Percentiles rank a stretch among this genome's conserved stretches.
phyloP scores from a whole-genome alignment of 768 basidiomycete genomes.

The Glaciozyma antarctica region DNA sequence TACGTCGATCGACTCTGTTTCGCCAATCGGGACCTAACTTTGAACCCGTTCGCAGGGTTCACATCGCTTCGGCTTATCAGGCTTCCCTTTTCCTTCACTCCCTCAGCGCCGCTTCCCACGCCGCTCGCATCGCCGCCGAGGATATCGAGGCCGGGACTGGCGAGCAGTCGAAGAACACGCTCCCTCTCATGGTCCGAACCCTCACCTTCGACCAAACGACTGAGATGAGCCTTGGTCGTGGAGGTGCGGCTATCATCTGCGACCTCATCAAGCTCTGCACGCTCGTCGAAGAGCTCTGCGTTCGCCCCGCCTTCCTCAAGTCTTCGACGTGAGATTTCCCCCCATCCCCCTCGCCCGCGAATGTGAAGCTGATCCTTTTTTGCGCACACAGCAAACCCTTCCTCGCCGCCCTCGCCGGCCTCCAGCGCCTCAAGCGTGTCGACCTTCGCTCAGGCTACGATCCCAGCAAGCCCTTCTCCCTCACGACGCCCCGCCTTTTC shows the following conservation, averaged over 20 bases:
- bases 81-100: conserved; percentile 18
- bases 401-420: conserved; percentile 8
- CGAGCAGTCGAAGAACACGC: conserved; percentile 8
- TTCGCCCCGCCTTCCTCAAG: conserved; percentile 12
- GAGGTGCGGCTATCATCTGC: conserved; percentile 16
- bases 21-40: too few relatives aligned
- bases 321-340: conserved; percentile 17
- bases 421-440: conserved; percentile 8
- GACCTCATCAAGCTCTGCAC: conserved; percentile 3
- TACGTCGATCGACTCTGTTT: too few relatives aligned
- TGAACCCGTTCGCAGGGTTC: not conserved
- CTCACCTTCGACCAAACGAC: not conserved
- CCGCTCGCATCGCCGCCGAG: conserved; percentile 9
- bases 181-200: not conserved
- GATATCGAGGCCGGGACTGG: not conserved
- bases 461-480: conserved; percentile 2
- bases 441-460: conserved; percentile 9
- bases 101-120: conserved; percentile 4
- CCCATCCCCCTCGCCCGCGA: not conserved
- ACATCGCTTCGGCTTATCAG: conserved; percentile 1
- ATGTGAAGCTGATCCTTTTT: not conserved
- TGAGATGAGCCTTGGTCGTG: not conserved
- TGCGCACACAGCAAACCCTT: conserved; percentile 14
- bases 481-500: conserved; percentile 20
- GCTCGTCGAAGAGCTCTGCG: conserved; percentile 8